Evolutionary conservation across 345 rosid species (phyloP).

Genomic region (Microcos paniculata): DNA sequence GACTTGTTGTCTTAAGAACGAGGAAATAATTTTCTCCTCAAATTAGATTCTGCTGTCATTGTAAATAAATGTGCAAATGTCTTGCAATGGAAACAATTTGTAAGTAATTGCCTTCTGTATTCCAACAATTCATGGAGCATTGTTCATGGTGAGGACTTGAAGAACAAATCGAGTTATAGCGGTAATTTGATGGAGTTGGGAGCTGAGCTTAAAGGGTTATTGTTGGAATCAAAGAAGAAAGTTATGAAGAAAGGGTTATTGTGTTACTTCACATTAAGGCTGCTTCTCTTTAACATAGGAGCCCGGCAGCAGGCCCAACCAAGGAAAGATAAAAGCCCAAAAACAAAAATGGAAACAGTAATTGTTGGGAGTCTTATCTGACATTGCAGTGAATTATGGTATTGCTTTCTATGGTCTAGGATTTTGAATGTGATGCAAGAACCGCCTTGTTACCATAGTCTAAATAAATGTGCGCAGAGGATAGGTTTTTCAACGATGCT

Average conservation of each 20-base stretch:
- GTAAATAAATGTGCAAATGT: conserved; percentile 25
- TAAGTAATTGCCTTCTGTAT: neutral
- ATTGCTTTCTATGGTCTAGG: neutral
- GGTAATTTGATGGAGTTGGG: conserved; percentile 35
- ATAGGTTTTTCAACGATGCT: neutral
- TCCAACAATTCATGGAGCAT: neutral
- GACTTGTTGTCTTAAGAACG: neutral
- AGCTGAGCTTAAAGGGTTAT: conserved; percentile 31
- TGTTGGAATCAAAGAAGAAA: conserved; percentile 34
- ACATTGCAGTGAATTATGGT: too few relatives aligned
- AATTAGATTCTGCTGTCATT: conserved; percentile 10
- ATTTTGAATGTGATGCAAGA: neutral
- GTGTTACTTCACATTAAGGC: neutral
- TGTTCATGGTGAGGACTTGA: neutral
- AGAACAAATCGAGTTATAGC: neutral
- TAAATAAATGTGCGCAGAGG: neutral
- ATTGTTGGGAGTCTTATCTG: neutral
- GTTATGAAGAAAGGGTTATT: conserved; percentile 17
- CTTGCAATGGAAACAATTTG: conserved; percentile 1
- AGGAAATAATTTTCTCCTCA: neutral
- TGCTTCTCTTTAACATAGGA: too few relatives aligned
- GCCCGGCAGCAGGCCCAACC: neutral
- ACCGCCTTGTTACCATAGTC: neutral
- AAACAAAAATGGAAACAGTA: neutral
- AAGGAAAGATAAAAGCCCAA: neutral